These are phyloP conservation scores for Brassica nigra DNA, from an alignment of 345 rosid species.

Conservation along the genomic window DNA sequence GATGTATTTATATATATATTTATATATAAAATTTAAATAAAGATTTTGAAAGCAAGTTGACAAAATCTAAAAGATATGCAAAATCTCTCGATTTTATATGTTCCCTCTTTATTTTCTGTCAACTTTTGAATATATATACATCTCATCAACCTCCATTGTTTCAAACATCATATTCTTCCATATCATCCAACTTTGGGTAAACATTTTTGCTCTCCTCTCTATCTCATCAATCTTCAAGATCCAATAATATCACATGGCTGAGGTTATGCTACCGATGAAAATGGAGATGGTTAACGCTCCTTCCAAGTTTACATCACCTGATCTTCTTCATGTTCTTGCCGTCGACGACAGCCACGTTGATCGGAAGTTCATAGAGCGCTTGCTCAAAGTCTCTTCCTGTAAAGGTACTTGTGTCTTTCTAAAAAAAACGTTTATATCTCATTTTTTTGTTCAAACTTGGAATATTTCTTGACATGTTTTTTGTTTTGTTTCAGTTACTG, in stretches of 20 bases:
- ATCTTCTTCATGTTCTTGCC: slow-evolving; percentile 80
- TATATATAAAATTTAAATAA: background rate
- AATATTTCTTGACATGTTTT: background rate
- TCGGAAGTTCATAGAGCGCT: slow-evolving; percentile 76
- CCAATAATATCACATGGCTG: slow-evolving; percentile 29
- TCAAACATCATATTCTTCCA: slow-evolving; percentile 6
- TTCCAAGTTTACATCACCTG: slow-evolving; percentile 28
- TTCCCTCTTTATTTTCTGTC: slow-evolving; percentile 18
- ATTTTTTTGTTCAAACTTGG: background rate
- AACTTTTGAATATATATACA: background rate
- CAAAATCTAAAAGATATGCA: slow-evolving; percentile 36
- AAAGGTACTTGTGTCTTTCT: slow-evolving; percentile 48
- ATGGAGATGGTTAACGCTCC: slow-evolving; percentile 25
- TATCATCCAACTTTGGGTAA: background rate
- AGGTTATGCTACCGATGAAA: slow-evolving; percentile 40
- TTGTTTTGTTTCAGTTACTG: slow-evolving; percentile 59
- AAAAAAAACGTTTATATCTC: background rate
- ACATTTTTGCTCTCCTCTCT: background rate
- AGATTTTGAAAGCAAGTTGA: slow-evolving; percentile 26
- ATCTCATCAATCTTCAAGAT: slow-evolving; percentile 9
- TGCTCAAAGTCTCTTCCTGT: slow-evolving; percentile 79
- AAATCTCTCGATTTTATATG: slow-evolving; percentile 41
- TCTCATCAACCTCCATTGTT: slow-evolving; percentile 18
- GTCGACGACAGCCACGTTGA: slow-evolving; percentile 87
- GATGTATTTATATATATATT: background rate